Evolutionary conservation across 2,329 filamentous ascomycete species (phyloP).

Genomic region (Akanthomyces dipterigenus): DNA sequence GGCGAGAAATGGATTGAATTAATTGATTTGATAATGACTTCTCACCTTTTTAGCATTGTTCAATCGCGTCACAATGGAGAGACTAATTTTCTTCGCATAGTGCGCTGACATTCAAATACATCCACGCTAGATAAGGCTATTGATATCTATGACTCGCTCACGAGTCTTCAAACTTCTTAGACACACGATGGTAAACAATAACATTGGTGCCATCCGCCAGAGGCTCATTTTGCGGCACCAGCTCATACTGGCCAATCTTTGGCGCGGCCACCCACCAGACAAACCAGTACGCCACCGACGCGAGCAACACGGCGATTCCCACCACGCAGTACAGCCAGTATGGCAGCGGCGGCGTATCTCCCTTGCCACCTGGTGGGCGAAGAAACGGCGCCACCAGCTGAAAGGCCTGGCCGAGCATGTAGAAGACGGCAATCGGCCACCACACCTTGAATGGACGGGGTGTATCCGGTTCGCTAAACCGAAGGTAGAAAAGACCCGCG

Average conservation of each 20-base stretch:
- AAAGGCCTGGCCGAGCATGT: slow-evolving; percentile 17
- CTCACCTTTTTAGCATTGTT: no score
- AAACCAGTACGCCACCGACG: slow-evolving; percentile 18
- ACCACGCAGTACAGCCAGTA: slow-evolving; percentile 20
- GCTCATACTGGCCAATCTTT: slow-evolving; percentile 15
- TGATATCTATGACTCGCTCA: neutral
- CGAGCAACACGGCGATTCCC: slow-evolving; percentile 15
- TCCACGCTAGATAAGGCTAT: neutral
- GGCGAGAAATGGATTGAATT: no score
- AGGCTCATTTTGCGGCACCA: slow-evolving; percentile 18
- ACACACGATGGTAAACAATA: slow-evolving; percentile 16
- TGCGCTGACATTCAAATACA: neutral
- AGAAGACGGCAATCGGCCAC: slow-evolving; percentile 17
- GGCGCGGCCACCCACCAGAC: slow-evolving; percentile 18
- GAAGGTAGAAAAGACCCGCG: slow-evolving; percentile 15
- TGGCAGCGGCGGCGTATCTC: slow-evolving; percentile 17
- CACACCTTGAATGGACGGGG: slow-evolving; percentile 17
- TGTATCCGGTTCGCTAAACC: slow-evolving; percentile 14
- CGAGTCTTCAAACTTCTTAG: slow-evolving; percentile 11
- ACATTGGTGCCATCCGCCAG: slow-evolving; percentile 18
- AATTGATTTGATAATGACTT: no score
- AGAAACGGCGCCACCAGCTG: slow-evolving; percentile 18
- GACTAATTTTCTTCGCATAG: neutral
- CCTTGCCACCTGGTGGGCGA: slow-evolving; percentile 15
- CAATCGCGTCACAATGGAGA: no score